Conservation (phyloP, 2,329 filamentous ascomycete genomes). For the Alternaria atra region DNA sequence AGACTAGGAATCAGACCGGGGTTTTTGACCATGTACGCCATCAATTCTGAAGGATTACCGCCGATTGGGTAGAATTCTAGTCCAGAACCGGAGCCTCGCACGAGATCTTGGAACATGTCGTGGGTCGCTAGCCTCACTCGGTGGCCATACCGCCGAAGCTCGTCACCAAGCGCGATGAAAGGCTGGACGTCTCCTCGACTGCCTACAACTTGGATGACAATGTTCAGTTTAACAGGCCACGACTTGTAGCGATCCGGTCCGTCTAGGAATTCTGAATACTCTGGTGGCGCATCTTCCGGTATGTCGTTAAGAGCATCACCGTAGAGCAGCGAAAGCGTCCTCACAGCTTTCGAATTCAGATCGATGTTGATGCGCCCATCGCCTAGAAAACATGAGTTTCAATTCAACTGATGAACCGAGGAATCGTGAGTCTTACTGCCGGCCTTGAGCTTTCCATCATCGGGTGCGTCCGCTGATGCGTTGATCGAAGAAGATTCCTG, state of each 20-base stretch:
- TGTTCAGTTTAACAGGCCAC: slow-evolving; percentile 51
- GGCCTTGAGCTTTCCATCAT: not conserved
- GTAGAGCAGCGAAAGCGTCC: slow-evolving; percentile 10
- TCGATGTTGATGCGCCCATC: slow-evolving; percentile 19
- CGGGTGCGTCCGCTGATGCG: not conserved
- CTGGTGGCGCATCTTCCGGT: not conserved
- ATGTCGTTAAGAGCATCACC: not conserved
- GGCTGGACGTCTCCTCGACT: slow-evolving; percentile 66
- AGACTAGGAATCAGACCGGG: slow-evolving; percentile 50
- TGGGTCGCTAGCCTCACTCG: slow-evolving; percentile 41
- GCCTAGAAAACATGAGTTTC: not conserved
- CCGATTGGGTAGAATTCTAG: slow-evolving; percentile 50
- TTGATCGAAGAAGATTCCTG: not conserved
- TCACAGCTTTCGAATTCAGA: slow-evolving; percentile 7
- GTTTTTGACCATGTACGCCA: slow-evolving; percentile 62
- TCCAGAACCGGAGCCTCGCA: slow-evolving; percentile 24
- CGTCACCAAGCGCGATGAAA: slow-evolving; percentile 65
- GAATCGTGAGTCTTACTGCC: not conserved
- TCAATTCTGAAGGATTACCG: slow-evolving; percentile 51
- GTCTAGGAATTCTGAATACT: not conserved
- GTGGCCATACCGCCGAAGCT: slow-evolving; percentile 50
- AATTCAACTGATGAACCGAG: not conserved
- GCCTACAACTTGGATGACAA: slow-evolving; percentile 65
- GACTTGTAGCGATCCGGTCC: not conserved
- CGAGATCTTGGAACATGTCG: slow-evolving; percentile 24